phyloP scores from a whole-genome alignment of 2,329 filamentous ascomycete genomes.

The Sporothrix dimorphospora region DNA sequence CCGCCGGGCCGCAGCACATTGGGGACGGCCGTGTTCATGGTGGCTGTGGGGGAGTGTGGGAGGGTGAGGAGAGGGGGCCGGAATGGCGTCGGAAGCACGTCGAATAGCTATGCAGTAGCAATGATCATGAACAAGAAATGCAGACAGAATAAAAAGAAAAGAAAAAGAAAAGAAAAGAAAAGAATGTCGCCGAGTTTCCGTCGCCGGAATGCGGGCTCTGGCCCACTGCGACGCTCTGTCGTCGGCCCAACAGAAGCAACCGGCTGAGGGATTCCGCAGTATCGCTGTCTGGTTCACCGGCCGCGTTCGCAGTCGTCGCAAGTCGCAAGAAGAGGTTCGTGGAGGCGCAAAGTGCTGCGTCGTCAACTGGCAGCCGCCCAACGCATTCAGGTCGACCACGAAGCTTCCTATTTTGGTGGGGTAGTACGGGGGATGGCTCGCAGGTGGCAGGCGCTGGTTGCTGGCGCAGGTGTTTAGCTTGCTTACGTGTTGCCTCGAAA shows the following conservation, averaged over 20 bases:
- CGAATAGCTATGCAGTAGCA: not conserved
- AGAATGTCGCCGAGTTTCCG: not conserved
- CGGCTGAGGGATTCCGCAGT: not conserved
- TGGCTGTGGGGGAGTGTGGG: not conserved
- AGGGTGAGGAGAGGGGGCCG: not conserved
- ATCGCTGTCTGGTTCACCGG: not conserved
- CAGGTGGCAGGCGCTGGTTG: not conserved
- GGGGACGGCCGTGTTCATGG: conserved; percentile 51
- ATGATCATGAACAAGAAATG: not conserved
- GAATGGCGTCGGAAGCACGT: not conserved
- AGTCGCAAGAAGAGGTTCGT: not conserved
- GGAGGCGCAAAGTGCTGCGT: conserved; percentile 11
- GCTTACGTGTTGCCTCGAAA: not conserved
- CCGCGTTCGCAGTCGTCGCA: not conserved
- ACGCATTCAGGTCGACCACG: conserved; percentile 5
- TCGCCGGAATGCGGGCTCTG: conserved; percentile 18
- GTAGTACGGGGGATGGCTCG: not conserved
- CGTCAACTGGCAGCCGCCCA: conserved; percentile 20
- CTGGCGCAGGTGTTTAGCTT: not conserved
- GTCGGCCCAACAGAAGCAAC: conserved; percentile 12
- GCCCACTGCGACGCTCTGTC: conserved; percentile 3
- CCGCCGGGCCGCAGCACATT: conserved; percentile 63
- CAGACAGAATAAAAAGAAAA: not conserved
- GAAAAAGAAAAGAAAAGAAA: not conserved
- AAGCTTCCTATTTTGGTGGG: conserved; percentile 27